Conservation (phyloP, 2,329 filamentous ascomycete genomes). For the Magnaporthiopsis rhizophila region DNA sequence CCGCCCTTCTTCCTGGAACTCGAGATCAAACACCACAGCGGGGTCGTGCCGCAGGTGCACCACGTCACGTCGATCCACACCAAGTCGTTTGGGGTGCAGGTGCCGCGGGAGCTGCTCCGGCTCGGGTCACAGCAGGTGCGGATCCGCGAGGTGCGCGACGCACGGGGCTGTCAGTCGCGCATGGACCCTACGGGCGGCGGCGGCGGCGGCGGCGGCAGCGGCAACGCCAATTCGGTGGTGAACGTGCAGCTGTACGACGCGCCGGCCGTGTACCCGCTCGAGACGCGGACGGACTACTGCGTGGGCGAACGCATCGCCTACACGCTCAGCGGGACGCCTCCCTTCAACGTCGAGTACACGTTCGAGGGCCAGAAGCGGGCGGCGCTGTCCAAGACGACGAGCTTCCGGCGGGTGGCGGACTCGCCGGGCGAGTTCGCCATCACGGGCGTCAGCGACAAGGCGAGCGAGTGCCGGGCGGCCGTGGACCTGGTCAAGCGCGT, state of each 20-base stretch:
- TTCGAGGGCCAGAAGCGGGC: conserved; percentile 75
- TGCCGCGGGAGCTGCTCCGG: conserved; percentile 77
- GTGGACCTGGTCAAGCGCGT: conserved; percentile 76
- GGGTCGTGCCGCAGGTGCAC: conserved; percentile 70
- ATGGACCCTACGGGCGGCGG: neutral
- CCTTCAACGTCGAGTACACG: conserved; percentile 87
- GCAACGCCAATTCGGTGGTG: conserved; percentile 61
- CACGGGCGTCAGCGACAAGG: conserved; percentile 77
- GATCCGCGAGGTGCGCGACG: conserved; percentile 83
- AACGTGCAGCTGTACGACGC: conserved; percentile 91
- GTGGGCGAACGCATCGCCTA: conserved; percentile 93
- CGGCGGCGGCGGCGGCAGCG: neutral
- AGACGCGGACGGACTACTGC: conserved; percentile 81
- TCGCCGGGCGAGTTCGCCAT: conserved; percentile 83
- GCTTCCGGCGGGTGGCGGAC: conserved; percentile 89
- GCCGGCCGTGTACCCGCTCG: conserved; percentile 80
- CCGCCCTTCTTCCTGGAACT: conserved; percentile 88
- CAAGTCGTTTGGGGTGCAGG: conserved; percentile 68
- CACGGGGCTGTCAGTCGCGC: conserved; percentile 63
- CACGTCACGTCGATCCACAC: conserved; percentile 71
- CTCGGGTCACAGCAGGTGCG: conserved; percentile 84
- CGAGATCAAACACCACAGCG: conserved; percentile 86
- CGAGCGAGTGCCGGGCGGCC: conserved; percentile 76
- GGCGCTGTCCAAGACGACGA: conserved; percentile 70
- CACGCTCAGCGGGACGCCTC: conserved; percentile 80